Conservation (phyloP, 768 basidiomycete species). For the Trametes cingulata region DNA sequence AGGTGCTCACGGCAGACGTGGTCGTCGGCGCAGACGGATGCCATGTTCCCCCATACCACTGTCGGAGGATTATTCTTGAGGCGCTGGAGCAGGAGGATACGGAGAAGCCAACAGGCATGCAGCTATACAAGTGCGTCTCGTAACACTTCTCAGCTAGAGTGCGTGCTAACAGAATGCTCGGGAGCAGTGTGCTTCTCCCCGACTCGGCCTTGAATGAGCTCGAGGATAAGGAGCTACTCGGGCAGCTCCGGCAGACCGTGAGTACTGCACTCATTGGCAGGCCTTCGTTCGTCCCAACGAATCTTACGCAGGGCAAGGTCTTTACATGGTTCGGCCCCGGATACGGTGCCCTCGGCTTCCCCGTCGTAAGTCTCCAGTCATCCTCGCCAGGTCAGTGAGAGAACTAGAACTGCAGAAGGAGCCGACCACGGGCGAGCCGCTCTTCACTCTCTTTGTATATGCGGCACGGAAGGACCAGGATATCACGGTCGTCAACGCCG, state of each 20-base stretch:
- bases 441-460: slow-evolving; percentile 12
- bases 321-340: slow-evolving; percentile 16
- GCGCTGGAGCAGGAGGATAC: slow-evolving; percentile 10
- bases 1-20: slow-evolving; percentile 30
- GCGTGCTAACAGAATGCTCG: no score
- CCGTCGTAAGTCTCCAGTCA: slow-evolving; percentile 12
- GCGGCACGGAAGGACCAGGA: background rate
- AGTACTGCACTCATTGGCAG: background rate
- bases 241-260: slow-evolving; percentile 13
- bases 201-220: slow-evolving; percentile 3
- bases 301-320: slow-evolving; percentile 9
- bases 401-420: background rate
- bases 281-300: no score
- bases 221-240: slow-evolving; percentile 11
- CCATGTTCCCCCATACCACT: slow-evolving; percentile 1
- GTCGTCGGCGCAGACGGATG: slow-evolving; percentile 32
- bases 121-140: slow-evolving; percentile 22
- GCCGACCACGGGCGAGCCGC: slow-evolving; percentile 1
- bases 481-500: background rate
- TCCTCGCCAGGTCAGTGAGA: background rate
- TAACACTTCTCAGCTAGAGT: background rate
- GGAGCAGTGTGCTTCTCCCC: slow-evolving; percentile 15
- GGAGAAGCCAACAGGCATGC: slow-evolving; percentile 12
- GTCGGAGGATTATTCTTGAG: slow-evolving; percentile 16
- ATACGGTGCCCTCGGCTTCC: slow-evolving; percentile 21